These are phyloP conservation scores for Solanum chacoense DNA, from an alignment of 305 asterid genomes.

Conservation along the genomic window DNA sequence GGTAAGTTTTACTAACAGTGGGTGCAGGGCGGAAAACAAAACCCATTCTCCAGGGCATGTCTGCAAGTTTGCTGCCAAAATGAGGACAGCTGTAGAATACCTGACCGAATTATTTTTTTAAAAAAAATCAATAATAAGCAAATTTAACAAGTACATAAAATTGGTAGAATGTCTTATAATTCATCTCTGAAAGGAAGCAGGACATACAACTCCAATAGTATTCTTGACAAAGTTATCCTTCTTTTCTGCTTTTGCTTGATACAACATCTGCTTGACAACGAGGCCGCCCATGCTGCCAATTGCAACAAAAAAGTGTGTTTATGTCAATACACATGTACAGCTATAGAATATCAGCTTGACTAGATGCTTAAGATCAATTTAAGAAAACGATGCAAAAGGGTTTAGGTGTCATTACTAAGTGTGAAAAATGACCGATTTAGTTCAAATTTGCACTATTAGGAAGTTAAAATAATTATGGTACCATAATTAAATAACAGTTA, in stretches of 20 bases:
- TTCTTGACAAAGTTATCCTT: slow-evolving; percentile 69
- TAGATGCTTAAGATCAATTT: not conserved
- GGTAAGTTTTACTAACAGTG: slow-evolving; percentile 42
- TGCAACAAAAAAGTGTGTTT: not conserved
- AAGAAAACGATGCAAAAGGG: not conserved
- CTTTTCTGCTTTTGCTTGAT: slow-evolving; percentile 72
- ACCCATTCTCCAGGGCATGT: slow-evolving; percentile 98
- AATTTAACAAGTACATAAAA: not conserved
- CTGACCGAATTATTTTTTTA: slow-evolving; percentile 27
- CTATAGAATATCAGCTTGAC: not conserved
- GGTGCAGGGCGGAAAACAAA: slow-evolving; percentile 99
- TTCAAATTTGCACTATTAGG: not conserved
- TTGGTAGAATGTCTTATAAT: not conserved
- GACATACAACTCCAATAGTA: slow-evolving; percentile 78
- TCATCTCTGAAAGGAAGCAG: slow-evolving; percentile 4
- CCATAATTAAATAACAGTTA: not conserved
- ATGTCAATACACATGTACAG: not conserved
- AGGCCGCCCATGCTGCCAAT: slow-evolving; percentile 97
- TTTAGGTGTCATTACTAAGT: not conserved
- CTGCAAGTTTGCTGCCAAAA: slow-evolving; percentile 98
- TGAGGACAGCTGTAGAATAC: slow-evolving; percentile 98
- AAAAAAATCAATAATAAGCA: slow-evolving; percentile 2
- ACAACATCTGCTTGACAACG: slow-evolving; percentile 93
- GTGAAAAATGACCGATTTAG: not conserved
- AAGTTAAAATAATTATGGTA: not conserved